Base-by-base conservation (phyloP, 495 filamentous ascomycete species). In the Penicillium coffeae region DNA sequence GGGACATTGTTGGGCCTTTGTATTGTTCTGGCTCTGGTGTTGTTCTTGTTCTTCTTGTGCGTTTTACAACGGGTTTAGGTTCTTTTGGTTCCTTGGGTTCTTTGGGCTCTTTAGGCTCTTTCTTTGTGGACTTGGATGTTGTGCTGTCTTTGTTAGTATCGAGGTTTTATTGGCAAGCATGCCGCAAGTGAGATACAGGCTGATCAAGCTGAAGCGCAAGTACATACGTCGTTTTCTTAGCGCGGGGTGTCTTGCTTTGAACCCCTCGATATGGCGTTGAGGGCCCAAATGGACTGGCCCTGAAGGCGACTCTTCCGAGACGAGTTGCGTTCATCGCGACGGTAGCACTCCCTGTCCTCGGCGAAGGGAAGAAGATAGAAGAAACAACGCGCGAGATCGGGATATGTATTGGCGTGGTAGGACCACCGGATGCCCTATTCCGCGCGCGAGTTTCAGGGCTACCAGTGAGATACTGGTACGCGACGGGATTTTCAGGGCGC, bases 1-100 rank as follows among this genome's bases (percentile, higher is more conserved):
- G 65, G 3, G 69, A 62, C 47, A 73, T 65, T 38, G 33, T 47
- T 21, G 44, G 45, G 9, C 45, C 45, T 32, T 39, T 39, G 45
- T 39, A 48, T 20, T 20, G 53, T 47, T 25, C 34, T 54, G 20
- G 54, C 15, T n/a, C 6, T n/a, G 13, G 12, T 37, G 13, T 4
- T 6, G 35, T 14, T 14, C n/a, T 37, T 4, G 35, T 47, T 42
- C 21, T 42, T 48, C 7, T 39, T 19, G 2, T 18, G 16, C 20
- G 40, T 22, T 12, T 21, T 19, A 8, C 16, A 20, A n/a, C 4
- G 35, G 25, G 25, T n/a, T 33, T 30, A 42, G 45, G 52, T 47
- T 46, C 35, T 54, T 54, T 32, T 27, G 19, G 19, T 53, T 33
- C 19, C 12, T 2, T 18, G 3, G 8, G 8, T 44, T 14, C 21